Evolutionary conservation across 2,329 filamentous ascomycete genomes (phyloP), one percentile per base, ranked within the genome.

Genomic region (Raffaelea deltoideospora): DNA sequence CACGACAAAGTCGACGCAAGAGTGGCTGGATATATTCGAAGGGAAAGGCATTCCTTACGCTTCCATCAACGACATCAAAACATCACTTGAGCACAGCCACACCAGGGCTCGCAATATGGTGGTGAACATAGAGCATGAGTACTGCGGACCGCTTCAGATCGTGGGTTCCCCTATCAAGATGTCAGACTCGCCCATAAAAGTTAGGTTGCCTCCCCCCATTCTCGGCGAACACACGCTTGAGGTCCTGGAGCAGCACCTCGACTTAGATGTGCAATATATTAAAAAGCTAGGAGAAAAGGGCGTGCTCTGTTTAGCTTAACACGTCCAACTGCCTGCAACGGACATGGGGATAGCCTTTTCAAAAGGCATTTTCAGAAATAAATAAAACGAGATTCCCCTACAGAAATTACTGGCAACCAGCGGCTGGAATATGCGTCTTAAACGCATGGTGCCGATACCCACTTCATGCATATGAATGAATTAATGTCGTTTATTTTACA

Each of bases 131-230:
- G 72, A 94, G 1, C 90, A 98, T 52, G 72, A 72, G 5, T 64
- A 67, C 8, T 96, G 88, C 54, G 90, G 90, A 0, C 71, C 78
- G 1, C 79, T 98, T 44, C 87, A 86, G 58, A 63, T 98, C 51
- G 79, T 98, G 37, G 95, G 93, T 50, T 92, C 86, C 1, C 90
- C 90, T 0, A 78, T 98, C 41, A 98, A 98, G 55, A 93, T 86
- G 55, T 94, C 86, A 5, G 76, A 87, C 46, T 81, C 79, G 20
- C 76, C 70, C 46, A 85, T 87, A 0, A 71, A 74, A 4, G 75
- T 93, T 28, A 68, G 88, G 24, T 79, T 66, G 4, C 72, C 82
- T 20, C 90, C 90, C 15, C 90, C 90, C 1, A 81, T 79, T 8
- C 60, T 98, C 24, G 90, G 87, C 1, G 75, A 94, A 58, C 85